Base-by-base conservation (phyloP, 2,329 filamentous ascomycete species). In the Hypoxylon sp. region DNA sequence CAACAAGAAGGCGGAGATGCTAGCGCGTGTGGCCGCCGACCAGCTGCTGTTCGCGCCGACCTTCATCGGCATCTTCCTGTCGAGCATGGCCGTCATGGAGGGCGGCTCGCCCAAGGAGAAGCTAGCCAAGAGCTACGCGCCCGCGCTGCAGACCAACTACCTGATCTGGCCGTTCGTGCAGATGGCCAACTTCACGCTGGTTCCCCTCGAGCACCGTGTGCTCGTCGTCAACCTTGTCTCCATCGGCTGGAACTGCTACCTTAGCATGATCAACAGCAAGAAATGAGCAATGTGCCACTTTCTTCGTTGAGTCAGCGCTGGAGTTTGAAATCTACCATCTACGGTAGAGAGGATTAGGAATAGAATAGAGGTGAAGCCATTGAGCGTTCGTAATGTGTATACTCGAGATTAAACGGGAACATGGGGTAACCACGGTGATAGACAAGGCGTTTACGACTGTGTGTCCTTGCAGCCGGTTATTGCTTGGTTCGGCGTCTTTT, bases 111-210 rank as follows among this genome's bases (percentile, higher is more conserved):
- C 83, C 28, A 64, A 82, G 74, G 87, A 94, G 75, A 94, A 95
- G 82, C 84, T 96, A 60, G 81, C 87, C 65, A 89, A 86, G 75
- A 91, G 87, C 66, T 98, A 94, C 82, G 80, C 81, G 72, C 85
- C 87, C 11, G 92, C 92, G 32, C 87, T 97, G 75, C 86, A 86
- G 79, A 91, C 93, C 78, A 98, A 97, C 83, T 93, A 93, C 86
- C 87, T 93, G 83, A 80, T 98, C 61, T 98, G 94, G 94, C 94
- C 94, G 2, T 84, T 85, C 69, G 93, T 97, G 61, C 94, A 98
- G 83, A 84, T 91, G 59, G 85, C 91, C 76, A 98, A 98, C 84
- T 98, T 98, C 82, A 91, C 91, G 75, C 87, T 96, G 70, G 87
- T 97, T 69, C 94, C 94, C 52, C 83, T 97, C 69, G 88, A 97